Evolutionary conservation across 495 filamentous ascomycete species (phyloP).

Genomic region (Penicillium tannophilum): DNA sequence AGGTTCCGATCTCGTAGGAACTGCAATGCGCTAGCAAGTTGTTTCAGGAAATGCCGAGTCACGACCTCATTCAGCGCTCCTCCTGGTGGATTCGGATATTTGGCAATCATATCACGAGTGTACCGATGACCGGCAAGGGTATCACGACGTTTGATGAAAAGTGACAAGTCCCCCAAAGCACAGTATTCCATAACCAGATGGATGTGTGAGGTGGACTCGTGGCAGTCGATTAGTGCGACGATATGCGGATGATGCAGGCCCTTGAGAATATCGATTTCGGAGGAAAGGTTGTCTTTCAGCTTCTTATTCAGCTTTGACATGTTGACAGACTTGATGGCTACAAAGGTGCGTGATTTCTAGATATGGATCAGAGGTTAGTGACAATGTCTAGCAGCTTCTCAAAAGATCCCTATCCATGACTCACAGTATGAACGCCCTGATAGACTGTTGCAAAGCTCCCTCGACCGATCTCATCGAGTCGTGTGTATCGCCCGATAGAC

Average conservation of each 20-base stretch:
- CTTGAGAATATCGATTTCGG: conserved; percentile 93
- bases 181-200: conserved; percentile 99
- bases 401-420: conserved; percentile 28
- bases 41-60: conserved; percentile 92
- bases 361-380: conserved; percentile 43
- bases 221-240: conserved; percentile 90
- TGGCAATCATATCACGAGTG: conserved; percentile 81
- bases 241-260: conserved; percentile 94
- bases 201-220: conserved; percentile 83
- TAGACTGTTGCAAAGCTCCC: conserved; percentile 97
- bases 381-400: not conserved
- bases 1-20: conserved; percentile 83
- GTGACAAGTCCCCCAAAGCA: conserved; percentile 86
- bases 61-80: conserved; percentile 92
- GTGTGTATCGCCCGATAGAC: conserved; percentile 73
- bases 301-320: conserved; percentile 88
- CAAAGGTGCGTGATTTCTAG: conserved; percentile 64
- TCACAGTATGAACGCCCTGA: conserved; percentile 79
- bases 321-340: conserved; percentile 96
- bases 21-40: conserved; percentile 87
- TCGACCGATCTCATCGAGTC: conserved; percentile 85
- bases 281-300: conserved; percentile 91
- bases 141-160: conserved; percentile 93
- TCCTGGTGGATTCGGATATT: conserved; percentile 80
- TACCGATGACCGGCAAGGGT: conserved; percentile 72